Conservation (phyloP, 306 rosid species). For the Sicyos baderoa region DNA sequence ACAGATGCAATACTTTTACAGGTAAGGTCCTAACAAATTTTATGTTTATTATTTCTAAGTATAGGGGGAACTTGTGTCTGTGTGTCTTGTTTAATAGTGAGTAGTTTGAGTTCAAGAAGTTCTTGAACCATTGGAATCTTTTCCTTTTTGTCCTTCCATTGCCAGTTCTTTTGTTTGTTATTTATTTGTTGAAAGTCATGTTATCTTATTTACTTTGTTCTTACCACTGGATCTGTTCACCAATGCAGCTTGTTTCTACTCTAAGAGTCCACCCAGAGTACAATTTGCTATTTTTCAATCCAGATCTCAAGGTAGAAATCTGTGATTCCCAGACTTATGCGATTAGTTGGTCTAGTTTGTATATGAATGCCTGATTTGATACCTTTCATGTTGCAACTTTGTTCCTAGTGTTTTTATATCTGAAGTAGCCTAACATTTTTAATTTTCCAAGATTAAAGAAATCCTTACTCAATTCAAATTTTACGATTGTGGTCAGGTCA, state of each 20-base stretch:
- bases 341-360: background rate
- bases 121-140: background rate
- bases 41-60: background rate
- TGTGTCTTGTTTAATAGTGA: background rate
- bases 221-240: constrained; percentile 30
- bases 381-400: background rate
- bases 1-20: constrained; percentile 76
- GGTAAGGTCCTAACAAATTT: constrained; percentile 31
- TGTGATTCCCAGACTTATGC: background rate
- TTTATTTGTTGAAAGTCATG: constrained; percentile 11
- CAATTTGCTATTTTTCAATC: constrained; percentile 63
- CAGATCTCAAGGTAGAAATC: constrained; percentile 56
- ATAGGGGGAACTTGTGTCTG: background rate
- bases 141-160: background rate
- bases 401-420: background rate
- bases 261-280: constrained; percentile 66
- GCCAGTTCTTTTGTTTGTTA: constrained; percentile 14
- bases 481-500: background rate
- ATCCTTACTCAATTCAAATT: background rate
- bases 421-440: constrained; percentile 1
- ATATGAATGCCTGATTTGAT: background rate
- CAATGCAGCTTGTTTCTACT: constrained; percentile 79
- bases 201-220: constrained; percentile 28
- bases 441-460: background rate
- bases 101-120: constrained; percentile 4